Base-by-base conservation (phyloP, 345 rosid species). In the Zanthoxylum bungeanum region DNA sequence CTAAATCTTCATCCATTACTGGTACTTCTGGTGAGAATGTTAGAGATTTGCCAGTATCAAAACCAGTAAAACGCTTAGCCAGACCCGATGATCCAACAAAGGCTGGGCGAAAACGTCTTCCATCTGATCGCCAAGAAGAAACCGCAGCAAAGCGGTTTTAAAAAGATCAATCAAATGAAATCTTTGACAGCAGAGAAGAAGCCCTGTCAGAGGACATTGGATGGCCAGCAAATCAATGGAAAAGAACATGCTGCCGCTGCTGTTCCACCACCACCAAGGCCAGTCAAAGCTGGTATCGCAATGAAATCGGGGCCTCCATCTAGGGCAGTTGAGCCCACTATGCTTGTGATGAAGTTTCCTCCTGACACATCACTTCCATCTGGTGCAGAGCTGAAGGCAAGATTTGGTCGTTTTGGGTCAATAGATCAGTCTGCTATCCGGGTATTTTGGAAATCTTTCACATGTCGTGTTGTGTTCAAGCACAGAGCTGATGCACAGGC, bases 271-370 rank as follows among this genome's bases (percentile, higher is more conserved):
- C 79, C 78, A 17, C 40, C 76, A 25, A 92, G 77, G 78, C 56
- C 81, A 49, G 64, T 67, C 37, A 91, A 73, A 77, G 60, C 84
- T 63, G 87, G 65, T 60, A 53, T 73, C 17, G 77, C 71, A 9
- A 91, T 75, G 81, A 94, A 81, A 80, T 21, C 53, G 44, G 88
- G 80, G 59, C 79, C 85, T 61, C 82, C 69, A 21, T 65, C 80
- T 2, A 89, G 81, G 77, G 89, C 85, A 17, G 85, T 82, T n/a
- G 88, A 91, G 78, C 99, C 97, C 44, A 96, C 99, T 9, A 91
- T 96, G 97, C 89, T 96, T 79, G 93, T 96, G 73, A 91, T 96
- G 95, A 96, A 91, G 78, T 96, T 96, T 68, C 97, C 98, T 76
- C 98, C 91, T 1, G 78, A 78, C 65, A 84, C 93, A 34, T 86